phyloP scores from a whole-genome alignment of 257 asterid species.

The Echium plantagineum region DNA sequence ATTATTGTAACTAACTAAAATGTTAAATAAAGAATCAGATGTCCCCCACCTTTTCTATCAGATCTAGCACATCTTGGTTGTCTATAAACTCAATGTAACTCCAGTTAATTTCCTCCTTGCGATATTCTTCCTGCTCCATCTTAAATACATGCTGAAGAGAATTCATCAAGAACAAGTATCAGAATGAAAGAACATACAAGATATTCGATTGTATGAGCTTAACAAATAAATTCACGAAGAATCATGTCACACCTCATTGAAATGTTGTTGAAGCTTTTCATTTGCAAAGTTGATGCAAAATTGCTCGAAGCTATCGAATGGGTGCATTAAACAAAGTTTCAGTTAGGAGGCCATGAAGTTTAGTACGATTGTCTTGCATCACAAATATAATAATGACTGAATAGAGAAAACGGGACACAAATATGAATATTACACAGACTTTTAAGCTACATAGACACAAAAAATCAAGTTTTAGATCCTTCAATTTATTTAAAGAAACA shows the following conservation, averaged over 20 bases:
- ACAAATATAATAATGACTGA: too few species aligned
- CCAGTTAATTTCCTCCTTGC: constrained; percentile 85
- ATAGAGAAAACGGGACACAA: too few species aligned
- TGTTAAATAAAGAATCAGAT: not conserved
- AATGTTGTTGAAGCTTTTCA: constrained; percentile 99
- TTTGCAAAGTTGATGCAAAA: constrained; percentile 98
- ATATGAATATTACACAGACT: too few species aligned
- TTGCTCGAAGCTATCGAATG: constrained; percentile 79
- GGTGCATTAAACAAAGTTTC: constrained; percentile 8
- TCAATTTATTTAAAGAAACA: not conserved
- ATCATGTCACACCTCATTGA: constrained; percentile 68
- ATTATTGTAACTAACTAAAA: not conserved
- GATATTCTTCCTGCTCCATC: constrained; percentile 99
- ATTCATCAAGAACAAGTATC: constrained; percentile 10
- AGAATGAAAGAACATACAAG: constrained; percentile 6
- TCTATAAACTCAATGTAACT: constrained; percentile 97
- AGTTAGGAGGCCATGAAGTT: constrained; percentile 5
- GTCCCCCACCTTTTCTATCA: constrained; percentile 78
- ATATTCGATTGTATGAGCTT: constrained; percentile 15
- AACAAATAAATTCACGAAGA: constrained; percentile 14
- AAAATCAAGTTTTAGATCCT: not conserved
- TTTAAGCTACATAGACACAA: not conserved
- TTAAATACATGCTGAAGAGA: constrained; percentile 89
- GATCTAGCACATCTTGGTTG: constrained; percentile 97
- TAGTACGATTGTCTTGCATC: not conserved